Evolutionary conservation across 768 basidiomycete species (phyloP).

Genomic region (Boletus fagicola): DNA sequence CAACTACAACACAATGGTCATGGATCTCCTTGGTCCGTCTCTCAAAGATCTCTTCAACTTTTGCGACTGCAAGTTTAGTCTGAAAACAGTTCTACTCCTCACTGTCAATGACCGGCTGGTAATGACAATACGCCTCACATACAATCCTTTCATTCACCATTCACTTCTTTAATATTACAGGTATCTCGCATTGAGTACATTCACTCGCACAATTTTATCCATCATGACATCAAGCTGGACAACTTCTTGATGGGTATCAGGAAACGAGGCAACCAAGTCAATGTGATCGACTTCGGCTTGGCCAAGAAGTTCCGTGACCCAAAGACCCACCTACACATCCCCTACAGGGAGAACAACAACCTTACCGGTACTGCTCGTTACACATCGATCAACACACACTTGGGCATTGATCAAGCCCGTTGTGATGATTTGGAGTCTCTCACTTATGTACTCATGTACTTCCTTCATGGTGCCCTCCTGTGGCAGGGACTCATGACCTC

Average conservation of each 20-base stretch:
- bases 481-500: slow-evolving; percentile 99
- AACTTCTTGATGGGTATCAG: slow-evolving; percentile 99
- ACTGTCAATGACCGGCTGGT: slow-evolving; percentile 98
- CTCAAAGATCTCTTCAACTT: slow-evolving; percentile 93
- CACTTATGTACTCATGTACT: slow-evolving; percentile 99
- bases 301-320: slow-evolving; percentile 99
- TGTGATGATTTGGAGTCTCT: slow-evolving; percentile 98
- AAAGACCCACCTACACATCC: slow-evolving; percentile 99
- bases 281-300: slow-evolving; percentile 96
- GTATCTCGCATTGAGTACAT: slow-evolving; percentile 99
- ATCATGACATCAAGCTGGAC: slow-evolving; percentile 98
- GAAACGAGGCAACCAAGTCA: slow-evolving; percentile 99
- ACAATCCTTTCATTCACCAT: slow-evolving; percentile 42
- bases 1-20: slow-evolving; percentile 99
- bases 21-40: slow-evolving; percentile 92
- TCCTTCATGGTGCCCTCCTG: slow-evolving; percentile 95
- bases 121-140: background rate
- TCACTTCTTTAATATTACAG: slow-evolving; percentile 39
- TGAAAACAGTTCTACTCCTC: slow-evolving; percentile 95
- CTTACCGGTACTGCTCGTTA: slow-evolving; percentile 98
- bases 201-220: slow-evolving; percentile 98
- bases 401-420: slow-evolving; percentile 97
- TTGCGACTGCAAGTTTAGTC: slow-evolving; percentile 94
- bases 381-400: slow-evolving; percentile 98
- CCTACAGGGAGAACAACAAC: slow-evolving; percentile 99